Evolutionary conservation across 108 stramenopile species (phyloP), one percentile per base, ranked within the genome.

Genomic region (Fistulifera solaris): DNA sequence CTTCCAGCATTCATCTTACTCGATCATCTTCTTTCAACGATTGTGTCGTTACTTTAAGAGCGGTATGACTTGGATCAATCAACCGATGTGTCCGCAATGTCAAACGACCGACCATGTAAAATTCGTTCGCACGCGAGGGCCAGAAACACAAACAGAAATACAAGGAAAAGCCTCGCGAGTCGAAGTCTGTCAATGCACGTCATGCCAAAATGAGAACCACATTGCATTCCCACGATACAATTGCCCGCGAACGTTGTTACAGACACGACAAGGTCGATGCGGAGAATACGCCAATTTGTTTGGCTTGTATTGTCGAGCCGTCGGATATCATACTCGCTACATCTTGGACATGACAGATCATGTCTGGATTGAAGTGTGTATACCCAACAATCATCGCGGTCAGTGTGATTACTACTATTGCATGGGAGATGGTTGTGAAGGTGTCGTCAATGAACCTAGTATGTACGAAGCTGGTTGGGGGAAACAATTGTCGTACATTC

Each of bases 401-500:
- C 31, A 3, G 31, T n/a, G 31, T 50, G 74, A 38, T 35, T 78
- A 72, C 26, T 46, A 77, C 0, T 97, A 92, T 93, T 40, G 96
- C 51, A 94, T 95, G 72, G 78, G 76, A 1, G 99, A 99, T 79
- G 59, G 76, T 6, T 98, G 97, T 61, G 99, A 99, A 74, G 83
- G 87, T 7, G 59, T 94, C 48, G 82, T 97, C 19, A 93, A 97
- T 57, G 55, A 73, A 27, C 93, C 96, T 0, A 80, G 84, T 52
- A 95, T 97, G 89, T 99, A 99, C 59, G 99, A 99, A 75, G 49
- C 70, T 57, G 99, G 96, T 14, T 98, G 97, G 97, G 94, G 94
- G 6, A 98, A 99, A 63, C 71, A 95, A 28, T 71, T 67, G 47
- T 86, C 83, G 41, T 71, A 77, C 24, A 55, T 99, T 47, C 84